Evolutionary conservation across 148 eudicot genomes (phyloP), one percentile per base, ranked within the genome.

Genomic region (Rhododendron henanense): DNA sequence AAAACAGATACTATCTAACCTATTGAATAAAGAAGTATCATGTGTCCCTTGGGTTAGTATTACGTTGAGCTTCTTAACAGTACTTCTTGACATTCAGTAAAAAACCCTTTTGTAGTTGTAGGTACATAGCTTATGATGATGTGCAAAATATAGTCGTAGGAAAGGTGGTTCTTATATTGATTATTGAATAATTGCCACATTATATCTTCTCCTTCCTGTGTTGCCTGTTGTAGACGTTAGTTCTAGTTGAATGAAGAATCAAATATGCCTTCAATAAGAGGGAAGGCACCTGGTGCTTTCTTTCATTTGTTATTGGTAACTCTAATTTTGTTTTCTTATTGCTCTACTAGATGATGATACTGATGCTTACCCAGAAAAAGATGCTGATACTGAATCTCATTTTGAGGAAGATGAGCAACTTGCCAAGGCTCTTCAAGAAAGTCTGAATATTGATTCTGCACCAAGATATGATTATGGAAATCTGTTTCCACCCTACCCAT

Each of bases 391-490:
- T 75, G 96, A 90, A 19, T 50, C 85, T 86, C 91, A 88, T 71
- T 81, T 94, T 88, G 95, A 93, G 83, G 99, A 95, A 91, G 98
- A 97, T 87, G 99, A 97, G 88, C 91, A 82, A 86, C 95, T 97
- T 57, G 98, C 98, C 31, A 95, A 92, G 86, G 98, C 98, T 85
- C 84, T 97, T 86, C 98, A 97, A 86, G 98, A 97, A 89, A 97
- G 96, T 90, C 78, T 93, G 85, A 91, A 91, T 84, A 82, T 92
- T 86, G 93, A 90, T 67, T 92, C 98, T 84, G 93, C 95, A 77
- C 95, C 97, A 80, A 86, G 89, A 19, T 81, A 57, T 89, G 94
- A 91, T 87, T 90, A 88, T 82, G 94, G 94, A 87, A 89, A 89
- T 90, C 61, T 86, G 76, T 86, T 87, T 86, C 93, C 91, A 51